phyloP scores from a whole-genome alignment of 495 filamentous ascomycete genomes.

The Trypethelium eluteriae region DNA sequence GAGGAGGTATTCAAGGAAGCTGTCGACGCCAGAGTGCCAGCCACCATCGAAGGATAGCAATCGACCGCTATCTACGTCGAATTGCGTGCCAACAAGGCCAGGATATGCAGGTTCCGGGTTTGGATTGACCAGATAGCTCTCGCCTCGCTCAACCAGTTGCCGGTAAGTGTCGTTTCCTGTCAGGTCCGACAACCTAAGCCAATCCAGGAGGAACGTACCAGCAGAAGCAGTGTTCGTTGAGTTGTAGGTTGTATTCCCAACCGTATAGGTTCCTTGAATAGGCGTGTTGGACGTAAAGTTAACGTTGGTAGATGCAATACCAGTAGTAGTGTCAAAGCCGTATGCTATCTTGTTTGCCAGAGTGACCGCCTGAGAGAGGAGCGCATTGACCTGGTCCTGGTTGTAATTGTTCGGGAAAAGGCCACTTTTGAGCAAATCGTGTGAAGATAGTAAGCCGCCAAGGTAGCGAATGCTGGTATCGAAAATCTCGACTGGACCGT shows the following conservation, averaged over 20 bases:
- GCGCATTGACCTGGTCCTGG: conserved; percentile 18
- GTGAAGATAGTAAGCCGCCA: conserved; percentile 20
- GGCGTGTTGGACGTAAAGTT: conserved; percentile 20
- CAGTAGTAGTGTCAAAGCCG: conserved; percentile 21
- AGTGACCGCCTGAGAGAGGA: conserved; percentile 20
- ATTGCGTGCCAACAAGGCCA: conserved; percentile 21
- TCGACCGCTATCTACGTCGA: conserved; percentile 19
- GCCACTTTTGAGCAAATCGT: conserved; percentile 22
- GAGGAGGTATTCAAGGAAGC: conserved; percentile 36
- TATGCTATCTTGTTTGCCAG: conserved; percentile 23
- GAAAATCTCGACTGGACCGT: conserved; percentile 23
- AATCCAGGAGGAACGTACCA: conserved; percentile 22
- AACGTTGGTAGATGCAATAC: conserved; percentile 17
- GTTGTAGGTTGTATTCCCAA: conserved; percentile 19
- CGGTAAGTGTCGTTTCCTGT: conserved; percentile 22
- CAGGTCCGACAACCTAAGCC: conserved; percentile 19
- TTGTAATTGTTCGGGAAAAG: conserved; percentile 21
- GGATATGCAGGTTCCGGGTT: conserved; percentile 19
- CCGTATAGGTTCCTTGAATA: conserved; percentile 15
- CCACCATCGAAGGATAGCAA: conserved; percentile 22
- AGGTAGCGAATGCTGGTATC: conserved; percentile 21
- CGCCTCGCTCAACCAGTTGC: conserved; percentile 16
- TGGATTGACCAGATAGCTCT: conserved; percentile 25
- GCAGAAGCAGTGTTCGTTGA: conserved; percentile 21
- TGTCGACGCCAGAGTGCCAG: conserved; percentile 22